Evolutionary conservation across 345 rosid species (phyloP).

Genomic region (Mallotus nudiflorus): DNA sequence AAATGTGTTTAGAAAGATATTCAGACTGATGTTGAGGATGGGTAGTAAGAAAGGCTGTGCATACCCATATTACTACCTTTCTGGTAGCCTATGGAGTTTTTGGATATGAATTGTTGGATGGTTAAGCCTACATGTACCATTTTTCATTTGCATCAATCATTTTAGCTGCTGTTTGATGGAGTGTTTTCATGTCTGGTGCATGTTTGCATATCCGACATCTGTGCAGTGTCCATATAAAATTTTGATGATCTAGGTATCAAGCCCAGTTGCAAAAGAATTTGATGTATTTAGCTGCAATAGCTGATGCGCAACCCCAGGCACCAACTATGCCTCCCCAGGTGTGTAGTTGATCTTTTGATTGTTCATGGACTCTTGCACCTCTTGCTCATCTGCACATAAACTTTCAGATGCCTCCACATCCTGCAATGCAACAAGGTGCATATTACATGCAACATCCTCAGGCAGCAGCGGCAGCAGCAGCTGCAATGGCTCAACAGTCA

Average conservation of each 20-base stretch:
- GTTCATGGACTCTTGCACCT: not conserved
- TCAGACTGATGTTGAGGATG: too few relatives aligned
- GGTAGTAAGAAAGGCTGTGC: not conserved
- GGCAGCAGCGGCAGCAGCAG: conserved; percentile 57
- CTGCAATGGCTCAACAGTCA: conserved; percentile 61
- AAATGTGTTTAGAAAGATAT: too few relatives aligned
- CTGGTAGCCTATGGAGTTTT: not conserved
- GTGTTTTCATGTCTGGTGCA: conserved; percentile 2
- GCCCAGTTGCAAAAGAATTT: conserved; percentile 84
- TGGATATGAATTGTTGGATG: not conserved
- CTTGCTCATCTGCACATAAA: conserved; percentile 17
- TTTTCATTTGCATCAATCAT: not conserved
- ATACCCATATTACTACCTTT: not conserved
- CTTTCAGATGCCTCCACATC: conserved; percentile 68
- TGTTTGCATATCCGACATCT: conserved; percentile 10
- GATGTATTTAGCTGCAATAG: conserved; percentile 95
- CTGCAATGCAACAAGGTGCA: conserved; percentile 68
- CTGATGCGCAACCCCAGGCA: conserved; percentile 89
- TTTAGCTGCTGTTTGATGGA: not conserved
- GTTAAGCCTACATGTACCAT: not conserved
- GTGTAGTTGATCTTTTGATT: conserved; percentile 17
- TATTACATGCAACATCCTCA: conserved; percentile 84
- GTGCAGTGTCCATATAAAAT: conserved; percentile 16
- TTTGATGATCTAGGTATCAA: conserved; percentile 62
- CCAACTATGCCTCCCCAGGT: conserved; percentile 71